Evolutionary conservation across 176 grass and related monocot genomes (phyloP), one percentile per base, ranked within the genome.

Genomic region (Hyparrhenia diplandra): DNA sequence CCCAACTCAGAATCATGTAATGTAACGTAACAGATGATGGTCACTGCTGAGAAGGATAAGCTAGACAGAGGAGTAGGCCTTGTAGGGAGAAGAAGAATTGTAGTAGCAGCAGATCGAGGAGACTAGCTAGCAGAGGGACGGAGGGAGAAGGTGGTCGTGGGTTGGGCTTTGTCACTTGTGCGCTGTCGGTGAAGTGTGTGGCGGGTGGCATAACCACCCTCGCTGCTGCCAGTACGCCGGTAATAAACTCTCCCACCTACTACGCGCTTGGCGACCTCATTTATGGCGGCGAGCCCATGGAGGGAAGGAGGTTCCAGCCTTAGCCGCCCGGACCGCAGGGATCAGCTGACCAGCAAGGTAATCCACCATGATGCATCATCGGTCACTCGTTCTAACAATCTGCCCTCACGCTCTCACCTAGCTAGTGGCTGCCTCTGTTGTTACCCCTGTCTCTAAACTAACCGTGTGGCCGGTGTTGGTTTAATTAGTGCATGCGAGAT

Each of bases 161-260:
- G 45, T 16, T 43, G 41, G 41, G 86, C 4, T 14, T 43, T 45
- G 43, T 45, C 67, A 18, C 13, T 12, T 63, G 67, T 43, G 70
- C n/a, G 87, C 69, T 94, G 94, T 88, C 89, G 92, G 86, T 91
- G 92, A 87, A 87, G 52, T 80, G 61, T 13, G 66, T 41, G 36
- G 36, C 1, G 54, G 57, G 41, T 45, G 40, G 68, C 75, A 65
- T 86, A 91, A 87, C 89, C 86, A 94, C 84, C 77, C 64, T 72
- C 67, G 58, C 36, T 86, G 46, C 83, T 86, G 73, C 78, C 66
- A 71, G 83, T 84, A 91, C 77, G 46, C 60, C 14, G 89, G 84
- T 89, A 87, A 89, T 94, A 91, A 94, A 94, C 85, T 84, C 86
- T 69, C 73, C 80, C 92, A 94, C 92, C 92, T 89, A n/a, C n/a